Conservation (phyloP, 495 filamentous ascomycete genomes). For the Aspergillus bridgeri region DNA sequence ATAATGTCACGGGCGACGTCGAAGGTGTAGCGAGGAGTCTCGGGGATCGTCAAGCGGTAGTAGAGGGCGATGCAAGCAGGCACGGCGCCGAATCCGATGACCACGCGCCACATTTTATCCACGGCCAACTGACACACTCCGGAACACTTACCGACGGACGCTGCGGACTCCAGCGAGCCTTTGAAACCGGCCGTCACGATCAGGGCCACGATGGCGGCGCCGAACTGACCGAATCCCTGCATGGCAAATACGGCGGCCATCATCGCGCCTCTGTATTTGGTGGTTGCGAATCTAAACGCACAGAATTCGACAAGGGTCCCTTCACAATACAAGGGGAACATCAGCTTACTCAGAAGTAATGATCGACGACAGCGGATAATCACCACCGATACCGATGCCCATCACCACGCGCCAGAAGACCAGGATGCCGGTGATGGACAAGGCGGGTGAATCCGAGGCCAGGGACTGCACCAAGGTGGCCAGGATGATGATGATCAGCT, state of each 20-base stretch:
- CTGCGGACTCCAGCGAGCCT: constrained; percentile 54
- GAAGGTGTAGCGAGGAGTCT: constrained; percentile 80
- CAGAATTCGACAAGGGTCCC: constrained; percentile 6
- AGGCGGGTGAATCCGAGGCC: constrained; percentile 60
- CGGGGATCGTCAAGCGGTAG: constrained; percentile 85
- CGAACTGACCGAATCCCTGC: constrained; percentile 76
- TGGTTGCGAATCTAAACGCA: constrained; percentile 69
- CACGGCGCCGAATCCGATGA: constrained; percentile 78
- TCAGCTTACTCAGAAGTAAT: constrained; percentile 74
- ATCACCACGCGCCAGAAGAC: constrained; percentile 90
- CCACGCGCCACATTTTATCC: constrained; percentile 81
- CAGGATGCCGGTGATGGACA: constrained; percentile 71
- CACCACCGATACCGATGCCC: constrained; percentile 80
- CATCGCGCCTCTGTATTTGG: constrained; percentile 83
- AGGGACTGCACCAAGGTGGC: constrained; percentile 77
- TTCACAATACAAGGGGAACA: constrained; percentile 17
- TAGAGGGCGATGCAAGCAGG: constrained; percentile 74
- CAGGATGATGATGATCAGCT: constrained; percentile 84
- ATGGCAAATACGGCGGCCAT: constrained; percentile 85
- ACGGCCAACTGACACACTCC: constrained; percentile 66
- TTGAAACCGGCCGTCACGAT: constrained; percentile 73
- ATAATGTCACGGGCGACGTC: constrained; percentile 71
- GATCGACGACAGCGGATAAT: constrained; percentile 81
- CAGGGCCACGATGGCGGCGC: constrained; percentile 65
- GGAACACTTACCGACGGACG: constrained; percentile 48